Base-by-base conservation (phyloP, 2,329 filamentous ascomycete genomes). In the Aschersonia sp. region DNA sequence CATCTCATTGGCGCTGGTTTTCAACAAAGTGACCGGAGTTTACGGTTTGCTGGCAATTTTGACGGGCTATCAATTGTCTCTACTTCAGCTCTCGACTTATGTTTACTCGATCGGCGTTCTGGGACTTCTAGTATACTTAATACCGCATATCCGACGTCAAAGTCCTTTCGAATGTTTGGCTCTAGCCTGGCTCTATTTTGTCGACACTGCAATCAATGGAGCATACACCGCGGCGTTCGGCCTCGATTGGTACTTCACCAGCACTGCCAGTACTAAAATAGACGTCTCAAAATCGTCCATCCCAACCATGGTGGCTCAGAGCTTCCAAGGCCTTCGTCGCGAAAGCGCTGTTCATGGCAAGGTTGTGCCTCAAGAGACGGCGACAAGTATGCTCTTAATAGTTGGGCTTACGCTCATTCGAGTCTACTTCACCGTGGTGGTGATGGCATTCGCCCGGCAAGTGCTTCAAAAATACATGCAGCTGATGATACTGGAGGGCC, bases 1-100 rank as follows among this genome's bases (percentile, higher is more conserved):
- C 58, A 88, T 95, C 58, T 82, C 85, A 4, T 74, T 92, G 52
- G 81, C 85, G 9, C 78, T 94, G 53, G 74, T 94, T 48, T 82
- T 96, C 69, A 96, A 96, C 74, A 95, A 95, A 66, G 78, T 89
- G 55, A 91, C 87, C 45, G 89, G 89, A 50, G 73, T 95, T 55
- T 96, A 94, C 66, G 89, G 89, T 54, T 74, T 96, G 43, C 82
- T 96, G 55, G 89, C 89, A 50, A 77, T 95, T 55, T 72, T 95
- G 54, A 94, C 89, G 30, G 91, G 91, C 61, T 89, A 86, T 65
- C 73, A 83, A 56, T 79, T 95, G 52, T 89, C 87, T 47, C 74
- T 81, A 31, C 75, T 92, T 30, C 91, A 96, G 65, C 75, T 95
- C 49, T 85, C 84, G 50, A 92, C 94, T 74, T 96, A 95, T 72